These are phyloP conservation scores for Excoecaria agallocha DNA, from an alignment of 345 rosid species.

Conservation along the genomic window DNA sequence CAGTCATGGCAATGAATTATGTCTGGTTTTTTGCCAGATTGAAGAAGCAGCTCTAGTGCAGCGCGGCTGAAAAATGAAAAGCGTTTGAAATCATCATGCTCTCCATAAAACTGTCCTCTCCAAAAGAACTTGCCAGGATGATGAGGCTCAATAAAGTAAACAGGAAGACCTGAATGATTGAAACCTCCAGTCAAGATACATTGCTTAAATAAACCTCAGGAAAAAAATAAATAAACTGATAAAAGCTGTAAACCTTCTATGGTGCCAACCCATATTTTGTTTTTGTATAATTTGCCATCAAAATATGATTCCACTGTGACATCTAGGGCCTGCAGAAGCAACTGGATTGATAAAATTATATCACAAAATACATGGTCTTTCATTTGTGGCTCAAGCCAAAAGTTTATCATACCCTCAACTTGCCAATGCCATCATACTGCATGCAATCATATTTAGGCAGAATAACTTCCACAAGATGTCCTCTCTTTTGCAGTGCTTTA, in stretches of 20 bases:
- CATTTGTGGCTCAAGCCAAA: conserved; percentile 9
- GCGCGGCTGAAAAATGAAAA: conserved; percentile 96
- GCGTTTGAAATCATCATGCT: conserved; percentile 89
- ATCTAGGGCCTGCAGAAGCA: conserved; percentile 69
- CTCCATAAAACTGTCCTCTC: conserved; percentile 94
- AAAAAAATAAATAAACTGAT: not conserved
- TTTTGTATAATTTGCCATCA: conserved; percentile 77
- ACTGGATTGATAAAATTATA: conserved; percentile 16
- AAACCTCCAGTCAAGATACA: conserved; percentile 6
- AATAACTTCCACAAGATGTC: conserved; percentile 87
- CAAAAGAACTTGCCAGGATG: conserved; percentile 93
- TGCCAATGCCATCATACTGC: conserved; percentile 65
- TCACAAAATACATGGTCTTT: not conserved
- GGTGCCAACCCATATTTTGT: conserved; percentile 89
- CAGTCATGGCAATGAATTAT: conserved; percentile 98
- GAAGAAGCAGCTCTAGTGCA: conserved; percentile 88
- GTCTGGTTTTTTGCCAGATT: conserved; percentile 90
- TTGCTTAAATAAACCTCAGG: conserved; percentile 5
- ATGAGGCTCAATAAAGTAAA: conserved; percentile 92
- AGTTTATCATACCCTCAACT: conserved; percentile 61
- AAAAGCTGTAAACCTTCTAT: conserved; percentile 60
- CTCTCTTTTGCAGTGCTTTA: conserved; percentile 90
- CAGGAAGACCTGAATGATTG: conserved; percentile 77
- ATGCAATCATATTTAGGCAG: conserved; percentile 97
- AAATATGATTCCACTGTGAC: conserved; percentile 76